Evolutionary conservation across 441 rosid genomes (phyloP).

Genomic region (Adansonia gregorii): DNA sequence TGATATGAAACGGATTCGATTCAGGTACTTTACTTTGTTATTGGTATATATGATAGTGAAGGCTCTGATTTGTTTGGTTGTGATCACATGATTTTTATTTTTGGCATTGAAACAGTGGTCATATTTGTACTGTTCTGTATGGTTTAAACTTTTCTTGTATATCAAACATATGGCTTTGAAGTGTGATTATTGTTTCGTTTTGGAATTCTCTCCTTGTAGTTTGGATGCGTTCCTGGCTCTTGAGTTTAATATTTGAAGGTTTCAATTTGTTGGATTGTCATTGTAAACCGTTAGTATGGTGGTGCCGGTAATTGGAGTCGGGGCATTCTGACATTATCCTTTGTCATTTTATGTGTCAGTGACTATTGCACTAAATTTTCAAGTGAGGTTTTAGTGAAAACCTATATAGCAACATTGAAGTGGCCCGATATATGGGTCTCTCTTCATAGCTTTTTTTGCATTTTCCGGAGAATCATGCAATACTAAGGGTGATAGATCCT

Average conservation of each 20-base stretch:
- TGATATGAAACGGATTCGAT: constrained; percentile 81
- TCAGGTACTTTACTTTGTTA: constrained; percentile 50
- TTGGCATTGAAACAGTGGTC: constrained; percentile 26
- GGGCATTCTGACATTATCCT: constrained; percentile 23
- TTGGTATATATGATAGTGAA: constrained; percentile 29
- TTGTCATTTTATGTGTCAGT: constrained; percentile 19
- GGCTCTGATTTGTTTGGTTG: constrained; percentile 24
- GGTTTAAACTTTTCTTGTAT: constrained; percentile 4
- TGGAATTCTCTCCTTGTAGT: constrained; percentile 23
- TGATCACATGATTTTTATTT: constrained; percentile 19
- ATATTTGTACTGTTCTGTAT: background rate
- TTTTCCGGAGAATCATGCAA: constrained; percentile 17
- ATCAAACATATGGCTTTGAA: constrained; percentile 5
- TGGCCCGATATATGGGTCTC: constrained; percentile 33
- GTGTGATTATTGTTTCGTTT: background rate
- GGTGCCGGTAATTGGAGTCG: constrained; percentile 22
- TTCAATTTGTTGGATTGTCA: constrained; percentile 30
- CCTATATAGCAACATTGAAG: constrained; percentile 25
- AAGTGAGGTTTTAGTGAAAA: constrained; percentile 22
- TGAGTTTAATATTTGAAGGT: constrained; percentile 19
- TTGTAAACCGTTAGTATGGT: constrained; percentile 20
- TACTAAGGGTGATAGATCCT: background rate
- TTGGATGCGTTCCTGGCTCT: constrained; percentile 20
- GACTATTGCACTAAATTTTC: constrained; percentile 22
- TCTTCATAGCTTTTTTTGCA: constrained; percentile 23